Base-by-base conservation (phyloP, 192 early-diverging fungal genomes). In the Phlyctochytrium arcticum region DNA sequence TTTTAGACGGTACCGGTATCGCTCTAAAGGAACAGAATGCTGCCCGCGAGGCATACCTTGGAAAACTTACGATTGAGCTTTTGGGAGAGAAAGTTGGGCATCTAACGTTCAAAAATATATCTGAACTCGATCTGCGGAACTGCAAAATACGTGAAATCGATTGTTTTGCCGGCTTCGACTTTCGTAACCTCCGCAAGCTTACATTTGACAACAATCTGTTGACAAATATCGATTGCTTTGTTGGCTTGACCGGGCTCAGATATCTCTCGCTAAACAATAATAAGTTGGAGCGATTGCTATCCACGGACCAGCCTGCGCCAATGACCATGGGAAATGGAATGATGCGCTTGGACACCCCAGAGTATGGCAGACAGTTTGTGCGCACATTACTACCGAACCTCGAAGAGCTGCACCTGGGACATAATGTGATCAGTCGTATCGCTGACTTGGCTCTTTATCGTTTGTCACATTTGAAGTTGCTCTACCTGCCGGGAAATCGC, bases 71-170 rank as follows among this genome's bases (percentile, higher is more conserved):
- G 9, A 68, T 80, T 2, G 84, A 85, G 59, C 78, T 85, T 17
- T 65, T 85, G 5, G 80, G 75, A 3, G 80, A 83, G 60, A 81
- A 85, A 55, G 78, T 85, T 48, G 84, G 84, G 1, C 81, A 85
- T 39, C 73, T 75, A 32, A 62, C 69, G 12, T 83, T 85, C 69
- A 70, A 75, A 42, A 73, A 68, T 36, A 85, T 85, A 31, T 71
- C 72, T 35, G 82, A 85, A 49, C 75, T 85, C 2, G 84, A 85
- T 58, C 68, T 85, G 21, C 70, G 82, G 15, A 85, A 85, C 58
- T 85, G 81, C 75, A 85, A 82, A 47, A 83, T 85, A 36, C 69
- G 75, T 10, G 80, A 85, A 50, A 74, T 85, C 29, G 80, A 85
- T 57, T 85, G 84, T 56, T 81, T 85, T 39, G 39, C 63, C 50